phyloP scores from a whole-genome alignment of 306 rosid genomes.

The Neltuma alba region DNA sequence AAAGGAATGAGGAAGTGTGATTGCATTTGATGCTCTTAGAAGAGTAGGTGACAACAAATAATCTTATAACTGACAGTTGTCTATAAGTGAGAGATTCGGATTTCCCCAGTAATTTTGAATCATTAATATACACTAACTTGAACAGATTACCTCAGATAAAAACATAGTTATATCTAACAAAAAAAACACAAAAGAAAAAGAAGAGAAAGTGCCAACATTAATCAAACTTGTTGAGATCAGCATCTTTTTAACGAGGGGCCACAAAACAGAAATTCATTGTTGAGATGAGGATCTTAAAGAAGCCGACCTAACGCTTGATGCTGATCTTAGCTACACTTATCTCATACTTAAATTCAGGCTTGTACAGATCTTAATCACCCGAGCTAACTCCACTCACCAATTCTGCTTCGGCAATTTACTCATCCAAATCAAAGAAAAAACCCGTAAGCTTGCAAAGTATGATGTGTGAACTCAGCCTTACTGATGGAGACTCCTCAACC shows the following conservation, averaged over 20 bases:
- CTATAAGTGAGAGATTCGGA: too few species aligned
- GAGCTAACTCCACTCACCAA: slow-evolving; percentile 15
- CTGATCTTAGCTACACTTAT: background rate
- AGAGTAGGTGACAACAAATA: background rate
- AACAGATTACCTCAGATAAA: too few species aligned
- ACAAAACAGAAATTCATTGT: too few species aligned
- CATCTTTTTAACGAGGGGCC: too few species aligned
- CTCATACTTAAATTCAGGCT: background rate
- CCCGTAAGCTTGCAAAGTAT: too few species aligned
- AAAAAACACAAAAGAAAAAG: too few species aligned
- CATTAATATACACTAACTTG: too few species aligned
- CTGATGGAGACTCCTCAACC: slow-evolving; percentile 51
- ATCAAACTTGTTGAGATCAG: too few species aligned
- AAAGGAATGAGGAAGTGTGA: background rate
- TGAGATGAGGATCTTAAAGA: background rate
- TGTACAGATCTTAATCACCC: slow-evolving; percentile 4
- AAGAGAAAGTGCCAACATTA: background rate
- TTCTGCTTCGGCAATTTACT: background rate
- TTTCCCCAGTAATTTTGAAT: too few species aligned
- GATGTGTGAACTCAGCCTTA: slow-evolving; percentile 28
- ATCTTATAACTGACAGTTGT: too few species aligned
- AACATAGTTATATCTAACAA: too few species aligned
- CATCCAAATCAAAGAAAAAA: background rate
- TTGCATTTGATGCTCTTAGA: background rate
- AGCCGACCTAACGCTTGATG: background rate